phyloP scores from a whole-genome alignment of 2,329 filamentous ascomycete species.

The Metarhizium rileyi region DNA sequence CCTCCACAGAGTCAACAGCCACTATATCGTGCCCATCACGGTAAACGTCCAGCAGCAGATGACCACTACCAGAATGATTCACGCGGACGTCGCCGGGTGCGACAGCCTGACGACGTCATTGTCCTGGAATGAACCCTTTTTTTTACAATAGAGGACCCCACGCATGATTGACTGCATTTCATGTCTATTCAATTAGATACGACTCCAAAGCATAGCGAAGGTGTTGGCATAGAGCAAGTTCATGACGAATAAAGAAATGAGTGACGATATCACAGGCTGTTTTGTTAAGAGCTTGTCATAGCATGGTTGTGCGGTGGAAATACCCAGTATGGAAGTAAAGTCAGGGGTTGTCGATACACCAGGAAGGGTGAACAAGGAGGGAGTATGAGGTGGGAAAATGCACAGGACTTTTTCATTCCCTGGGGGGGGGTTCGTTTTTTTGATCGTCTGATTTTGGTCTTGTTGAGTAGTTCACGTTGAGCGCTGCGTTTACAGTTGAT shows the following conservation, averaged over 20 bases:
- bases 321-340: not conserved
- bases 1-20: not conserved
- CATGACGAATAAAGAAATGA: not conserved
- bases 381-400: not conserved
- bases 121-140: slow-evolving; percentile 20
- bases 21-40: slow-evolving; percentile 1
- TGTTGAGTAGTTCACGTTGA: not conserved
- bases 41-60: slow-evolving; percentile 5
- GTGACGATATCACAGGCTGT: not conserved
- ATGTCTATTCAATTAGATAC: not conserved
- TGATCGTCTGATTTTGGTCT: not conserved
- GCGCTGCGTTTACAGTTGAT: not conserved
- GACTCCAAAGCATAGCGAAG: slow-evolving; percentile 5
- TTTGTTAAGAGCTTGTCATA: slow-evolving; percentile 2
- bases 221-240: slow-evolving; percentile 7
- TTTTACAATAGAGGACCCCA: not conserved
- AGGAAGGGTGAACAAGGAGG: not conserved
- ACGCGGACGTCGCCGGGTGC: slow-evolving; percentile 9
- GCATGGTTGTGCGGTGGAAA: not conserved
- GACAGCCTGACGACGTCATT: slow-evolving; percentile 19
- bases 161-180: slow-evolving; percentile 1
- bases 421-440: not conserved
- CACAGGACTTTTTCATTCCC: not conserved
- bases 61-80: slow-evolving; percentile 2
- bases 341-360: not conserved